phyloP scores from a whole-genome alignment of 2,329 filamentous ascomycete genomes.

The Emergomyces pasteurianus region DNA sequence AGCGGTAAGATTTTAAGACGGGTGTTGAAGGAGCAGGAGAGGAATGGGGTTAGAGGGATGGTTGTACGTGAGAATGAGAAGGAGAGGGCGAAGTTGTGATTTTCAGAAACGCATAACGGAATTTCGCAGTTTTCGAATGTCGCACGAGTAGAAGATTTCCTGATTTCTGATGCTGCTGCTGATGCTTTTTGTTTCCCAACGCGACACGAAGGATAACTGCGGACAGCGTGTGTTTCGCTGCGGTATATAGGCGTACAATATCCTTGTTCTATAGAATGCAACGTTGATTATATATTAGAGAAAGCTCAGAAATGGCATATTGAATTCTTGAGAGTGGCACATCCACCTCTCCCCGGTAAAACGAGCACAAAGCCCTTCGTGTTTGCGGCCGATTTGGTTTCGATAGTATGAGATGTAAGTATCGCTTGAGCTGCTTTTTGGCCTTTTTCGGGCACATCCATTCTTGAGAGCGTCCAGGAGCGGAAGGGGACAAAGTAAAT shows the following conservation, averaged over 20 bases:
- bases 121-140: background rate
- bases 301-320: too few species aligned
- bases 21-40: slow-evolving; percentile 38
- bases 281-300: too few species aligned
- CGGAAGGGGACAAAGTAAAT: too few species aligned
- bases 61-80: background rate
- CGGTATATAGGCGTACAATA: background rate
- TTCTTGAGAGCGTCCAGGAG: too few species aligned
- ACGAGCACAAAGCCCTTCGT: too few species aligned
- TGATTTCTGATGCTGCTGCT: background rate
- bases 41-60: slow-evolving; percentile 12
- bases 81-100: slow-evolving; percentile 1
- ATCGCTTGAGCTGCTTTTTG: too few species aligned
- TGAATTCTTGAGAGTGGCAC: too few species aligned
- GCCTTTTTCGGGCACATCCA: too few species aligned
- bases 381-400: too few species aligned
- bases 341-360: too few species aligned
- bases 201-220: background rate
- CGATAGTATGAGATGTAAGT: too few species aligned
- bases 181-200: background rate
- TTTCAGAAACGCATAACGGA: background rate
- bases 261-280: background rate
- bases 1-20: slow-evolving; percentile 58
- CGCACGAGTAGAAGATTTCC: background rate
- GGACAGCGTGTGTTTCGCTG: background rate